These are phyloP conservation scores for Ormosia semicastrata DNA, from an alignment of 306 rosid species.

Conservation along the genomic window DNA sequence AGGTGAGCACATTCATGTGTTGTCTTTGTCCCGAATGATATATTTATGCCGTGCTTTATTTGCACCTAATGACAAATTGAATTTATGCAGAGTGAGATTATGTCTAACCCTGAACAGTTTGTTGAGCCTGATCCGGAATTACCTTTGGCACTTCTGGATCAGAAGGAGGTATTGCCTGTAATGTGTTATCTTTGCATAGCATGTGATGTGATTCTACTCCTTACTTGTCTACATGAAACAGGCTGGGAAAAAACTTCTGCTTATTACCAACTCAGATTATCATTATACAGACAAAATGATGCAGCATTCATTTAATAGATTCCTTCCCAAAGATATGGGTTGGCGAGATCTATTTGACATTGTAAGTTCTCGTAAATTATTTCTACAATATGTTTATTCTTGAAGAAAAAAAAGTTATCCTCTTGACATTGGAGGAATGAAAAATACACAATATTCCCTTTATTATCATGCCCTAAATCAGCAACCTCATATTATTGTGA, in stretches of 20 bases:
- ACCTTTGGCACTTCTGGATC: slow-evolving; percentile 93
- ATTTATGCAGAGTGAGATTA: slow-evolving; percentile 85
- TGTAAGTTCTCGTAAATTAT: slow-evolving; percentile 48
- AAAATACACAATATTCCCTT: background rate
- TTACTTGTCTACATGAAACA: slow-evolving; percentile 44
- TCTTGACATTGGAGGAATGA: slow-evolving; percentile 4
- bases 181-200: background rate
- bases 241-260: slow-evolving; percentile 96
- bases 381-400: slow-evolving; percentile 19
- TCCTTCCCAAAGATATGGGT: slow-evolving; percentile 93
- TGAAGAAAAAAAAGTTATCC: background rate
- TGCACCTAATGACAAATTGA: slow-evolving; percentile 25
- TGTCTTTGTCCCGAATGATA: background rate
- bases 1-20: slow-evolving; percentile 48
- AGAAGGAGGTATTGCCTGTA: slow-evolving; percentile 69
- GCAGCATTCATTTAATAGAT: slow-evolving; percentile 92
- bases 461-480: background rate
- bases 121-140: slow-evolving; percentile 93
- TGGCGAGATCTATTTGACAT: slow-evolving; percentile 97
- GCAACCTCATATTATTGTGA: background rate
- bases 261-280: slow-evolving; percentile 95
- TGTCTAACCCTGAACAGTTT: slow-evolving; percentile 94
- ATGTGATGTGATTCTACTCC: slow-evolving; percentile 15
- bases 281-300: slow-evolving; percentile 95
- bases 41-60: slow-evolving; percentile 10